These are phyloP conservation scores for Simplicillium aogashimaense DNA, from an alignment of 2,329 filamentous ascomycete genomes.

Conservation along the genomic window DNA sequence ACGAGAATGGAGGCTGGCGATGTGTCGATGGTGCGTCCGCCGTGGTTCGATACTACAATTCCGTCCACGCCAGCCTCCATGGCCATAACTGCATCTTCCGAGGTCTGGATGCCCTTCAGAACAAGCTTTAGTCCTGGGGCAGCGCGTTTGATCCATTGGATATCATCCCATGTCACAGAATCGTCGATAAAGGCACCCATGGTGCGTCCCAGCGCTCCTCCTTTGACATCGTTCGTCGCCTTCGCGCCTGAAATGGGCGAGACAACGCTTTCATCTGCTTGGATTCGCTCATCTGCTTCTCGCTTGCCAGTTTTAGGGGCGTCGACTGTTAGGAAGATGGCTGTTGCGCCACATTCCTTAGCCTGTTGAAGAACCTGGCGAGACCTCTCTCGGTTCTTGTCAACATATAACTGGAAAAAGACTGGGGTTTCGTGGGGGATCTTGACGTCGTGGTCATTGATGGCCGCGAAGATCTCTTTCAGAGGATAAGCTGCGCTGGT, in stretches of 20 bases:
- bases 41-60: slow-evolving; percentile 63
- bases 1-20: slow-evolving; percentile 45
- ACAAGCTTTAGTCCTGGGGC: slow-evolving; percentile 43
- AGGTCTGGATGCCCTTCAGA: slow-evolving; percentile 62
- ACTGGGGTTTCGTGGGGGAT: slow-evolving; percentile 15
- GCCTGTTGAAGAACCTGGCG: slow-evolving; percentile 37
- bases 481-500: slow-evolving; percentile 52
- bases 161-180: slow-evolving; percentile 56
- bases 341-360: slow-evolving; percentile 34
- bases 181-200: slow-evolving; percentile 49
- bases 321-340: slow-evolving; percentile 50
- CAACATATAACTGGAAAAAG: slow-evolving; percentile 55
- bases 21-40: slow-evolving; percentile 45
- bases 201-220: slow-evolving; percentile 42
- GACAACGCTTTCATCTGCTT: slow-evolving; percentile 33
- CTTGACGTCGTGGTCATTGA: slow-evolving; percentile 1
- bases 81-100: slow-evolving; percentile 50
- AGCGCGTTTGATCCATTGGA: slow-evolving; percentile 47
- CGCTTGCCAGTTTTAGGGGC: slow-evolving; percentile 46
- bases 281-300: slow-evolving; percentile 34
- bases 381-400: slow-evolving; percentile 42
- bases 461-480: slow-evolving; percentile 33
- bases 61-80: slow-evolving; percentile 53
- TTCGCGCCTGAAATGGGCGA: slow-evolving; percentile 40
- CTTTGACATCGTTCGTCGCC: slow-evolving; percentile 40